Percentiles rank a stretch among this genome's conserved stretches.
Conservation (phyloP, 139 green algal genomes). For the Chlorella sp. region DNA sequence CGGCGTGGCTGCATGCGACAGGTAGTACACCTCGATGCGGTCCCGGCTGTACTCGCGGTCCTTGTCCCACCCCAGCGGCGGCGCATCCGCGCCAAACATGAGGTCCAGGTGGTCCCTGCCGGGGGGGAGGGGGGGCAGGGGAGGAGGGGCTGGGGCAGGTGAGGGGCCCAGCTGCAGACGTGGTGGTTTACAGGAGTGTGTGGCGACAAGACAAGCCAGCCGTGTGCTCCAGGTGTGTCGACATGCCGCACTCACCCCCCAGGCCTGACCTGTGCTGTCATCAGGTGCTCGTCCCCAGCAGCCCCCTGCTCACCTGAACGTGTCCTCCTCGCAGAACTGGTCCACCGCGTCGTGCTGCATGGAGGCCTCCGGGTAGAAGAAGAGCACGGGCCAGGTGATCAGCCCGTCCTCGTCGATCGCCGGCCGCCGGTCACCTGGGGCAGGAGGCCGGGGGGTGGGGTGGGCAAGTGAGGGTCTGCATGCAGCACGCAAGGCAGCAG, state of each 20-base stretch:
- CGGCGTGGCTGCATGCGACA: conserved; percentile 64
- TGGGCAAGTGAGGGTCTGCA: background rate
- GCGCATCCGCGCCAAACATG: conserved; percentile 69
- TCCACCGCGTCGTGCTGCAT: conserved; percentile 86
- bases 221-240: background rate
- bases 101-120: conserved; percentile 77
- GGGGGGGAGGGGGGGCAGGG: background rate
- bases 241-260: background rate
- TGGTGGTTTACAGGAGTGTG: background rate
- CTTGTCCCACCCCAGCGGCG: conserved; percentile 86
- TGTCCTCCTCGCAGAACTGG: conserved; percentile 77
- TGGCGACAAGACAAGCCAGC: background rate
- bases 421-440: conserved; percentile 55
- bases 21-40: conserved; percentile 88
- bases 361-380: conserved; percentile 87
- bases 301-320: conserved; percentile 31
- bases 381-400: conserved; percentile 86
- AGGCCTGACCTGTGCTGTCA: background rate
- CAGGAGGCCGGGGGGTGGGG: background rate
- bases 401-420: conserved; percentile 57
- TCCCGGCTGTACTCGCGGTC: conserved; percentile 69
- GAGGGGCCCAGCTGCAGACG: background rate
- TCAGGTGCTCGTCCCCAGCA: background rate
- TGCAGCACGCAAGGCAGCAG: background rate
- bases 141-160: background rate